Evolutionary conservation across 2,329 filamentous ascomycete species (phyloP).

Genomic region (Alternaria arborescens): DNA sequence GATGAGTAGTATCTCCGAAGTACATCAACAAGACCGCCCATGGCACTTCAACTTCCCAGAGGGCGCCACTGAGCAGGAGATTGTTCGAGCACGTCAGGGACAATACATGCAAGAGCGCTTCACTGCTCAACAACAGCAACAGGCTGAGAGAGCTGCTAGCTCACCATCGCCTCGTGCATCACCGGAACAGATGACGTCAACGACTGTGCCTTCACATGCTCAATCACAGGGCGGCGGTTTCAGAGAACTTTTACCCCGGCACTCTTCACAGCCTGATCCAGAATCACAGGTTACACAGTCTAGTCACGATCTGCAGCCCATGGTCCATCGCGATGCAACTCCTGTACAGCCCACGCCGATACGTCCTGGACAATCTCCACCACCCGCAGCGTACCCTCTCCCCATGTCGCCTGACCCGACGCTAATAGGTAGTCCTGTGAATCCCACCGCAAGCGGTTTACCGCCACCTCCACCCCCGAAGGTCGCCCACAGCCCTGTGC

Average conservation of each 20-base stretch:
- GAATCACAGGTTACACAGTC: slow-evolving; percentile 23
- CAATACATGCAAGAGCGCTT: slow-evolving; percentile 49
- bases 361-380: slow-evolving; percentile 26
- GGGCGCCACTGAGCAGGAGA: slow-evolving; percentile 48
- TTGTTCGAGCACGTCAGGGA: slow-evolving; percentile 47
- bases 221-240: slow-evolving; percentile 40
- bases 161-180: slow-evolving; percentile 44
- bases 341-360: slow-evolving; percentile 35
- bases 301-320: slow-evolving; percentile 16
- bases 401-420: slow-evolving; percentile 36
- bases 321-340: slow-evolving; percentile 20
- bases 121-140: slow-evolving; percentile 42
- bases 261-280: slow-evolving; percentile 39
- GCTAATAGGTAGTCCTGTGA: slow-evolving; percentile 30
- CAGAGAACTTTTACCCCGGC: slow-evolving; percentile 46
- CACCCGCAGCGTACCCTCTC: slow-evolving; percentile 39
- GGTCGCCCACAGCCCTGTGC: slow-evolving; percentile 35
- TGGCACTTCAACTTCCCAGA: slow-evolving; percentile 48
- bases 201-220: slow-evolving; percentile 16
- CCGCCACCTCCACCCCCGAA: slow-evolving; percentile 36
- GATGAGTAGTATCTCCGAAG: slow-evolving; percentile 50
- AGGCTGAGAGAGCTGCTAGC: slow-evolving; percentile 40
- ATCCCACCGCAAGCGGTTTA: slow-evolving; percentile 28
- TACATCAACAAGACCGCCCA: slow-evolving; percentile 37
- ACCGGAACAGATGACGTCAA: slow-evolving; percentile 31